These are phyloP conservation scores for Coniochaeta ligniaria DNA, from an alignment of 2,329 filamentous ascomycete genomes.

Conservation along the genomic window DNA sequence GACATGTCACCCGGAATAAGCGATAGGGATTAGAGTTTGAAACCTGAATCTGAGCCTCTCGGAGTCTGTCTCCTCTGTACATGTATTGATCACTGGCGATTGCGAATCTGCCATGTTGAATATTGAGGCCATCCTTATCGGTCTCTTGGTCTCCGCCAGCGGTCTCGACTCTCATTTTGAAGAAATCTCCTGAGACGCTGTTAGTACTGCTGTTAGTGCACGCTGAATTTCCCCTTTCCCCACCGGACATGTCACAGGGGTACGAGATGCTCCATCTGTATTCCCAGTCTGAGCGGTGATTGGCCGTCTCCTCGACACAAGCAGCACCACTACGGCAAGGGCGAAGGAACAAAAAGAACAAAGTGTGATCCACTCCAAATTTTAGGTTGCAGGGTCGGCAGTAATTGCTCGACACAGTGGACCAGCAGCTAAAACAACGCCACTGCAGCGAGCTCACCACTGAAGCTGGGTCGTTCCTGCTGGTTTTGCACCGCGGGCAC, in stretches of 20 bases:
- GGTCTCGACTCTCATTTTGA: not conserved
- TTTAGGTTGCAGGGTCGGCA: not conserved
- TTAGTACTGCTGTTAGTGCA: not conserved
- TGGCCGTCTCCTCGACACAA: not conserved
- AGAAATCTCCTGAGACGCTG: not conserved
- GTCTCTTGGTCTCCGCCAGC: not conserved
- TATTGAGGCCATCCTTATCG: not conserved
- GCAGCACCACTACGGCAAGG: not conserved
- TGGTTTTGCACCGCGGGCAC: not conserved
- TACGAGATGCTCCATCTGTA: not conserved
- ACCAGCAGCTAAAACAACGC: not conserved
- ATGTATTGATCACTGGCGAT: not conserved
- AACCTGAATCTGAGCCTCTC: not conserved
- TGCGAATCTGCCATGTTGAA: not conserved
- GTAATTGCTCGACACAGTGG: not conserved
- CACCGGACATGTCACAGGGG: not conserved
- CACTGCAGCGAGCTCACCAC: not conserved
- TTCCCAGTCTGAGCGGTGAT: not conserved
- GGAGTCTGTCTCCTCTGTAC: not conserved
- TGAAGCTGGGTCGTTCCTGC: not conserved
- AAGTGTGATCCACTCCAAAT: not conserved
- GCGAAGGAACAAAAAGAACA: not conserved
- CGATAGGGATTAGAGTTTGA: not conserved
- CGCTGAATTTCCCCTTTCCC: conserved; percentile 1
- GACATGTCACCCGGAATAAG: not conserved